Evolutionary conservation across 2,329 filamentous ascomycete genomes (phyloP), one percentile per base, ranked within the genome.

Genomic region (Xylaria sp.): DNA sequence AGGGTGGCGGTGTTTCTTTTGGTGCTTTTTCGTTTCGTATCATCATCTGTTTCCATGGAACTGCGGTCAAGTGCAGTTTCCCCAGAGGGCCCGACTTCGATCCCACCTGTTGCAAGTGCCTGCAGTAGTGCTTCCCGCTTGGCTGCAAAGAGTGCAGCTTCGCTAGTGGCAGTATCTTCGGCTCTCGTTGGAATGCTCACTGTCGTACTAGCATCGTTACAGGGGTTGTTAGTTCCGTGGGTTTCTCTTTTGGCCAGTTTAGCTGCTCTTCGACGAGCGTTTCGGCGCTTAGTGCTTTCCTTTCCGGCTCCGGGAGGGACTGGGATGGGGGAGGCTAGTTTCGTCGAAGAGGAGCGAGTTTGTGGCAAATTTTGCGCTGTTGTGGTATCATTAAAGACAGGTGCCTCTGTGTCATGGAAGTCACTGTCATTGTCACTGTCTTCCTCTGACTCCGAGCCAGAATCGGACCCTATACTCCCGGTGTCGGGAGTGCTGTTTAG

Each of bases 121-220:
- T 81, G 80, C 12, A 90, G 79, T 17, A 89, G 77, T 50, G 84
- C 81, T 70, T 85, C 80, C 67, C 85, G 83, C 67, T 81, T 84
- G 42, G 79, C 81, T 71, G 87, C 83, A 67, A 88, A 85, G 32
- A 85, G 82, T 6, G 79, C 75, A 45, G 79, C 74, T 42, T 82
- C 79, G n/a, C 56, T 19, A 32, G 61, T 24, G 36, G 73, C 70
- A 36, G 72, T 68, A 32, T 71, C 69, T 30, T 58, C 53, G 1
- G 63, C 17, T 32, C 53, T 30, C 2, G n/a, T 30, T 6, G 58
- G 19, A 9, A 69, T 30, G n/a, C 32, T 39, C 7, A 60, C 39
- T 45, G 42, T 34, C 14, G 27, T 45, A 3, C 48, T 61, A 34
- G 48, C 19, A 19, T 51, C 34, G 9, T 47, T 8, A 27, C 48